Conservation (phyloP, 495 filamentous ascomycete genomes). For the Annulohypoxylon nitens region DNA sequence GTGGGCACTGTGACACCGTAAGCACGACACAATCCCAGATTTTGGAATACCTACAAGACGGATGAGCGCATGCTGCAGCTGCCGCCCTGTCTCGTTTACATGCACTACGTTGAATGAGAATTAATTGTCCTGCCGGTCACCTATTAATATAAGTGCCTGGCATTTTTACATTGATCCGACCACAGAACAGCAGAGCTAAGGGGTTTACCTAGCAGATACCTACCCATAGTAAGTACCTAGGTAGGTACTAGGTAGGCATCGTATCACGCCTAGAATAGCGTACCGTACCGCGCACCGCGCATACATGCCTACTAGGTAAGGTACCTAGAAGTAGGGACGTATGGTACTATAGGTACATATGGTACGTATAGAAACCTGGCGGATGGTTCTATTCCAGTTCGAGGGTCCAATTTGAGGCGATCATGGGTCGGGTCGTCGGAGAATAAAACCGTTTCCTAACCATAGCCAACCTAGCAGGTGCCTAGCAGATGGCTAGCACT, state of each 20-base stretch:
- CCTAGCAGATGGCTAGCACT: constrained; percentile 3
- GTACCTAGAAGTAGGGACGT: background rate
- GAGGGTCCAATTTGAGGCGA: constrained; percentile 7
- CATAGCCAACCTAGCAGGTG: no score
- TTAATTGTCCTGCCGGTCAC: constrained; percentile 36
- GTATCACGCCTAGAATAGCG: background rate
- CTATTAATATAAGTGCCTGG: constrained; percentile 31
- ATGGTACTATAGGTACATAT: background rate
- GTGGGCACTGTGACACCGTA: constrained; percentile 45
- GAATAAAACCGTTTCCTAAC: constrained; percentile 8
- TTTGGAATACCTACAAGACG: constrained; percentile 45
- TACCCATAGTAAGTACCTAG: no score
- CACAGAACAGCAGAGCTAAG: background rate
- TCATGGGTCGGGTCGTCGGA: constrained; percentile 16
- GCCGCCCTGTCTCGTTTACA: constrained; percentile 42
- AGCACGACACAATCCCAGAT: constrained; percentile 50
- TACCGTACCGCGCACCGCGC: background rate
- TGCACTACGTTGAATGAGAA: constrained; percentile 38
- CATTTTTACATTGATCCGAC: constrained; percentile 17
- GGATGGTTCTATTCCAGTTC: constrained; percentile 3
- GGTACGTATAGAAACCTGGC: background rate
- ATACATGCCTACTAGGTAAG: background rate
- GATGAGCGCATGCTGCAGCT: constrained; percentile 45
- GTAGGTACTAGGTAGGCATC: no score
- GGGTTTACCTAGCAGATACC: background rate